Evolutionary conservation across 164 flowering plant genomes (phyloP), one percentile per base, ranked within the genome.

Genomic region (Liquidambar formosana): DNA sequence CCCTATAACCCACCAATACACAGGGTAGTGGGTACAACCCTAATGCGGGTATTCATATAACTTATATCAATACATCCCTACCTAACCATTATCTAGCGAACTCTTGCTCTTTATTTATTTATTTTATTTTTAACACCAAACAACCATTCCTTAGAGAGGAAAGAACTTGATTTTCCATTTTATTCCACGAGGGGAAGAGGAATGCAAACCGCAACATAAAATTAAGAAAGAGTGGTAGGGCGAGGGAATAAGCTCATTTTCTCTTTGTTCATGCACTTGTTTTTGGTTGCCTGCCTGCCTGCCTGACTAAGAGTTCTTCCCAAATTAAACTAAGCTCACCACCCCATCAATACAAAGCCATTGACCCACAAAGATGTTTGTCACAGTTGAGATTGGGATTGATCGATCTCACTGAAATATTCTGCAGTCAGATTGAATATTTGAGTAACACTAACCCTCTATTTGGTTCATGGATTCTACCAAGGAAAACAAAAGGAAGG

Each of bases 321-420:
- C n/a, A n/a, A n/a, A 10, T n/a, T 21, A 19, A 18, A 41, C 9
- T n/a, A 0, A 61, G 19, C 15, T 64, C 53, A 64, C 41, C 4
- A 56, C 23, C 23, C 57, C 67, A 48, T 27, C 21, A 38, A 64
- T 22, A 47, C 76, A 73, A 19, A 73, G 71, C 76, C 76, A 73
- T 52, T 67, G 61, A 19, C 71, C 71, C 5, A 73, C 66, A 46
- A 73, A 73, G 53, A 67, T 41, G n/a, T 10, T 61, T 62, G 46
- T 61, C 49, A 27, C 76, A 67, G 58, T 61, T 41, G 22, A 73
- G 66, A 46, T 73, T 73, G 13, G 71, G 76, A 38, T 73, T 73
- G 66, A 73, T 53, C 38, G 26, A 15, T n/a, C n/a, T n/a, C n/a
- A 57, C 19, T 27, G 41, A 73, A 73, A 62, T 26, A 51, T 0